Evolutionary conservation across 371 early-diverging fungal genomes (phyloP).

Genomic region (Mucor velutinosus): DNA sequence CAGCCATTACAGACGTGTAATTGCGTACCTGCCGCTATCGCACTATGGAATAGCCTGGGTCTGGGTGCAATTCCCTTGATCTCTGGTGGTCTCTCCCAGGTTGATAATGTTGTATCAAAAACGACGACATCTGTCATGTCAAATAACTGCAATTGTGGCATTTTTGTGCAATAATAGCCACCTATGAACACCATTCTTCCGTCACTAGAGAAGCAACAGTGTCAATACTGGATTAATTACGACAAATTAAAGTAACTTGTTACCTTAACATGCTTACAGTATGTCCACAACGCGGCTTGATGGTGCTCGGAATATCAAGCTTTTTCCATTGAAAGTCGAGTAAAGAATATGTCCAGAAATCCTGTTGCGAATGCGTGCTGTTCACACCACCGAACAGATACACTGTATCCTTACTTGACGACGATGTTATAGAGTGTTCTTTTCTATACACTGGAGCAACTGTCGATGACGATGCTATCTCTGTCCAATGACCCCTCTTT

Average conservation of each 20-base stretch:
- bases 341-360: slow-evolving; percentile 7
- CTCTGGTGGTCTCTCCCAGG: background rate
- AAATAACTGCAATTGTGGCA: background rate
- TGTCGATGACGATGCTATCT: background rate
- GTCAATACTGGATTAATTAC: background rate
- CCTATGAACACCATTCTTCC: slow-evolving; percentile 13
- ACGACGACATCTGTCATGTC: background rate
- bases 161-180: background rate
- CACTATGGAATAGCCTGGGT: slow-evolving; percentile 13
- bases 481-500: background rate
- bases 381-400: slow-evolving; percentile 17
- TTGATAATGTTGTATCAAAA: background rate
- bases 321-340: background rate
- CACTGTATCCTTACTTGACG: background rate
- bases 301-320: background rate
- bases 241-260: background rate
- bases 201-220: background rate
- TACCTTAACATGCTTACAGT: slow-evolving; percentile 15
- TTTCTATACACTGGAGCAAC: slow-evolving; percentile 1
- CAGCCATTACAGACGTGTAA: no score
- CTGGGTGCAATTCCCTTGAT: slow-evolving; percentile 5
- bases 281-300: slow-evolving; percentile 10
- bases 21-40: slow-evolving; percentile 1
- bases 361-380: background rate
- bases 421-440: slow-evolving; percentile 4